Evolutionary conservation across 1,284 basidiomycete genomes (phyloP), one percentile per base, ranked within the genome.

Genomic region (Lentinula novae-zelandiae): DNA sequence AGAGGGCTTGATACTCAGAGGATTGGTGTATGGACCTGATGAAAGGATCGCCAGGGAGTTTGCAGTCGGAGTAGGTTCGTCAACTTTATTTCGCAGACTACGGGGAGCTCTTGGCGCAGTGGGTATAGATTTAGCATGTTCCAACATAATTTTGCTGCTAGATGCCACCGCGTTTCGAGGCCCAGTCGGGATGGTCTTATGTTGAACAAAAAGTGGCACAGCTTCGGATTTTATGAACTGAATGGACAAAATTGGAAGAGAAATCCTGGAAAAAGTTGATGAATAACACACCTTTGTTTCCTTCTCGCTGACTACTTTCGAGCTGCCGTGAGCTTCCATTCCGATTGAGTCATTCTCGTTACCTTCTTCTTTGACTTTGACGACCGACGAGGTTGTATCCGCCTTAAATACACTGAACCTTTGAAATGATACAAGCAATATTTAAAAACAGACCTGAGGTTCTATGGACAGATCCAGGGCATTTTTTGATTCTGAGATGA

Each of bases 1-100:
- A 2, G 44, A 80, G 8, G 83, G 81, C 36, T 76, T 73, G 55
- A 85, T 84, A 53, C 74, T 75, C 44, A 85, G 50, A 33, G 82
- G 81, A 66, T 84, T 85, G 0, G 73, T 76, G 36, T 75, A 67
- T 7, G 81, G 75, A 5, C 76, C 77, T 5, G 72, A 67, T 17
- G 75, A 67, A 31, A 78, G 74, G 61, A 73, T 74, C 3, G 72
- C 73, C 27, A 78, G 57, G 1, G 72, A 62, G 57, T 75, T 76
- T 6, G 72, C 70, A 55, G 78, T 76, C 22, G 70, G 77, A 36
- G 50, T 33, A 48, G 48, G 57, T 5, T 36, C 50, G 27, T 62
- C 51, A 5, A 48, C 54, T 38, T 33, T 44, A 34, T 31, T 54
- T 31, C 56, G 57, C 12, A 59, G 57, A 36, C 56, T 57, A 15